Conservation (phyloP, 768 basidiomycete species). For the Russula sp. region DNA sequence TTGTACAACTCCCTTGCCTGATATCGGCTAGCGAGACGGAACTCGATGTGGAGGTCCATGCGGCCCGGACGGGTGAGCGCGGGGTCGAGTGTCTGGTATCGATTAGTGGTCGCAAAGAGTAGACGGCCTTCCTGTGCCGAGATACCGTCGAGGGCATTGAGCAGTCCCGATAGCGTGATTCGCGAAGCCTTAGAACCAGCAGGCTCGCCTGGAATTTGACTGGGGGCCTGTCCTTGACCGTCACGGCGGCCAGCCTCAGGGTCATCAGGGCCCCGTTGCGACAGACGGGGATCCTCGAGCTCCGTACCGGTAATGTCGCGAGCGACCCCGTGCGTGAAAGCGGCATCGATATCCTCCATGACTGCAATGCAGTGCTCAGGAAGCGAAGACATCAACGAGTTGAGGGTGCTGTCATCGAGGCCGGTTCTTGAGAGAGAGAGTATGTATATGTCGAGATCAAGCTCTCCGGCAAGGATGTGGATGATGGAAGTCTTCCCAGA, state of each 20-base stretch:
- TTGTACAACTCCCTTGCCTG: conserved; percentile 63
- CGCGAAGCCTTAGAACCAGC: conserved; percentile 25
- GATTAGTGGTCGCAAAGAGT: conserved; percentile 75
- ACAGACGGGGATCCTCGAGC: conserved; percentile 27
- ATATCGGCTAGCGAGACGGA: conserved; percentile 61
- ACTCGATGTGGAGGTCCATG: conserved; percentile 78
- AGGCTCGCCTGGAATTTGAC: neutral
- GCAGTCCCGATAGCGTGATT: conserved; percentile 64
- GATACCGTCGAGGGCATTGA: conserved; percentile 74
- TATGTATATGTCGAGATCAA: conserved; percentile 67
- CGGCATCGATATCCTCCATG: conserved; percentile 83
- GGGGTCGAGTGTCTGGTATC: conserved; percentile 60
- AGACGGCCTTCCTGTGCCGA: conserved; percentile 76
- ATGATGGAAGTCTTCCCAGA: conserved; percentile 78
- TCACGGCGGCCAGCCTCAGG: conserved; percentile 6
- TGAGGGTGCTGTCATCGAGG: conserved; percentile 57
- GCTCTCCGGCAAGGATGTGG: conserved; percentile 71
- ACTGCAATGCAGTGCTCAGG: conserved; percentile 70
- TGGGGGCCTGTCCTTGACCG: neutral
- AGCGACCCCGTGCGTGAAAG: conserved; percentile 45
- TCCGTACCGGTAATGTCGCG: conserved; percentile 29
- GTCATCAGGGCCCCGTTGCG: conserved; percentile 18
- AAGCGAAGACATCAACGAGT: conserved; percentile 51
- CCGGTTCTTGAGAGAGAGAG: conserved; percentile 57
- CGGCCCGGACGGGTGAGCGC: conserved; percentile 74